These are phyloP conservation scores for Diplodia sapinea DNA, from an alignment of 2,329 filamentous ascomycete genomes.

Conservation along the genomic window DNA sequence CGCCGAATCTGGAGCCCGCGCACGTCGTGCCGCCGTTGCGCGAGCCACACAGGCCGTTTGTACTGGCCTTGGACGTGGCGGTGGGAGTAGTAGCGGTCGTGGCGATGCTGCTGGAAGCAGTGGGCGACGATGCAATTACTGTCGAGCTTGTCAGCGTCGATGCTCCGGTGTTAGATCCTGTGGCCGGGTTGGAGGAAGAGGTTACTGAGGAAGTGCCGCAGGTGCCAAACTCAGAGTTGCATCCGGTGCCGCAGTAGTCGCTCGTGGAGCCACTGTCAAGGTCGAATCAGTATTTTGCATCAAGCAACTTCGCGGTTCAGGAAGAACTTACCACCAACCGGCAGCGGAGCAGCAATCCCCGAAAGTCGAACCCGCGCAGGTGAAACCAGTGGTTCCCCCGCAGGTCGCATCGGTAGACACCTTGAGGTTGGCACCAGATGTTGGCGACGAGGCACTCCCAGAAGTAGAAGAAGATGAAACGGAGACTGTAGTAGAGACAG, in stretches of 20 bases:
- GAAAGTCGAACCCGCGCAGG: conserved; percentile 51
- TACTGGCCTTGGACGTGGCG: conserved; percentile 35
- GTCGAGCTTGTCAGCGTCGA: conserved; percentile 29
- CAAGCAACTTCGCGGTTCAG: conserved; percentile 6
- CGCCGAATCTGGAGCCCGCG: conserved; percentile 31
- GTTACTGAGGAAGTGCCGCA: conserved; percentile 35
- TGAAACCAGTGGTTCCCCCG: conserved; percentile 49
- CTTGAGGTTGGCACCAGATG: conserved; percentile 35
- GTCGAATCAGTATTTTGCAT: neutral
- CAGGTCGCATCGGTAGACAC: conserved; percentile 52
- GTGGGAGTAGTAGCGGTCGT: conserved; percentile 34
- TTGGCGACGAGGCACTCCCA: conserved; percentile 26
- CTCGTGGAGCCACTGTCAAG: conserved; percentile 35
- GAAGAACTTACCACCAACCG: conserved; percentile 44
- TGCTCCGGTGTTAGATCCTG: neutral
- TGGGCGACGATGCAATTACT: conserved; percentile 26
- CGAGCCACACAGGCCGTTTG: conserved; percentile 38
- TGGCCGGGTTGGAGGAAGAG: conserved; percentile 3
- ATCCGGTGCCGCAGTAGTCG: conserved; percentile 42
- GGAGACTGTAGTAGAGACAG: conserved; percentile 30
- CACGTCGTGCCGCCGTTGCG: conserved; percentile 33
- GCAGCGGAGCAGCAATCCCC: conserved; percentile 54
- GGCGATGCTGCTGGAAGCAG: conserved; percentile 11
- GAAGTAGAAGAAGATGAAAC: conserved; percentile 19
- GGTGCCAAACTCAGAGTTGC: conserved; percentile 43